Base-by-base conservation (phyloP, 768 basidiomycete species). In the Mycena latifolia region DNA sequence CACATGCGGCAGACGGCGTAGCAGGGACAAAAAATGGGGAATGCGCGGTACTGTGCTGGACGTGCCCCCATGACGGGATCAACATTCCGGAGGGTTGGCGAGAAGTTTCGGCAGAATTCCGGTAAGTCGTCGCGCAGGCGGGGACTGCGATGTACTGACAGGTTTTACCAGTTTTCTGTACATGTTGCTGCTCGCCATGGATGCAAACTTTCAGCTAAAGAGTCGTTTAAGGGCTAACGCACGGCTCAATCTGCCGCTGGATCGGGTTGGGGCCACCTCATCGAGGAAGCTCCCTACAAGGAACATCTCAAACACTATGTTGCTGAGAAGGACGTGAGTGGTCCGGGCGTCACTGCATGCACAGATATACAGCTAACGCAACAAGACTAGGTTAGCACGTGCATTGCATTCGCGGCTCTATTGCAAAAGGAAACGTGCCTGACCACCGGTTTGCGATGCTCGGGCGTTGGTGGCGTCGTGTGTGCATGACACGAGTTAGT, bases 181-280 rank as follows among this genome's bases (percentile, higher is more conserved):
- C 28, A 54, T 48, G 29, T 57, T 61, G 11, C 1, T 64, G 28
- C 35, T 67, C 14, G 65, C 69, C 14, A 39, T 73, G 5, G 71
- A 75, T 25, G 57, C 70, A 9, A 73, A 71, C 41, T 76, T 74
- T 43, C 61, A 65, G 0, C 50, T 74, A 3, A 73, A 71, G 64
- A 52, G 65, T 24, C 48, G 60, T 5, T 24, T 46, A n/a, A n/a
- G n/a, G n/a, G n/a, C n/a, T n/a, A n/a, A 1, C 51, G 63, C 0
- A 62, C 61, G 3, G 69, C 55, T 12, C 63, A 70, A 5, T 22
- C 31, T 5, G 27, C 41, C 3, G 69, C 72, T 11, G 63, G 64
- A 9, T 41, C 18, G 0, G 65, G 65, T 2, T 64, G 61, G 61
- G 69, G 71, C 0, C 66, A 71, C 27, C 60, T 69, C 7, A 55